Evolutionary conservation across 345 rosid genomes (phyloP).

Genomic region (Corchorus capsularis): DNA sequence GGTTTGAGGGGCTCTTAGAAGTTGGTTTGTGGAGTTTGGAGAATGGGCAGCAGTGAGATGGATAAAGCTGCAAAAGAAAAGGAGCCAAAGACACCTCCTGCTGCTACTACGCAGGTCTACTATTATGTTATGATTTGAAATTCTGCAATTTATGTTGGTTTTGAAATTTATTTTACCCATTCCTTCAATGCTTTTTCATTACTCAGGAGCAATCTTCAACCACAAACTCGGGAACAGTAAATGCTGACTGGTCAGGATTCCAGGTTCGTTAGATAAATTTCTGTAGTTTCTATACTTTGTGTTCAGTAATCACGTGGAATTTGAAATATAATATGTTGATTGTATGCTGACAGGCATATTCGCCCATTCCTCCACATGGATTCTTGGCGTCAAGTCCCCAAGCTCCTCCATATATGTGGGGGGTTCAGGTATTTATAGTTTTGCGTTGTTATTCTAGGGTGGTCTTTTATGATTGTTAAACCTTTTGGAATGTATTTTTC

Average conservation of each 20-base stretch:
- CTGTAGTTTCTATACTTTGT: background rate
- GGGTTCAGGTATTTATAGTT: constrained; percentile 78
- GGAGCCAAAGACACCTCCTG: constrained; percentile 58
- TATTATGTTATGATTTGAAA: constrained; percentile 17
- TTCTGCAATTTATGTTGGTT: constrained; percentile 16
- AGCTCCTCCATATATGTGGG: constrained; percentile 99
- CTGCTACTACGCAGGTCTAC: constrained; percentile 66
- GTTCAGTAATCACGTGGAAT: constrained; percentile 20
- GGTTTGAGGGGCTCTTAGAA: constrained; percentile 35
- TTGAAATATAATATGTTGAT: constrained; percentile 18
- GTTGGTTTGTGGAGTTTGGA: constrained; percentile 21
- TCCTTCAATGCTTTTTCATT: constrained; percentile 17
- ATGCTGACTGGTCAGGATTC: constrained; percentile 95
- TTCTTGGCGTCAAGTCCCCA: constrained; percentile 97
- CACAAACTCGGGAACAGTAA: constrained; percentile 56
- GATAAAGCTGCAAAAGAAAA: constrained; percentile 75
- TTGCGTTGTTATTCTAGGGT: background rate
- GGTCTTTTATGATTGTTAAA: background rate
- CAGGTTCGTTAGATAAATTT: constrained; percentile 57
- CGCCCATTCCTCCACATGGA: constrained; percentile 94
- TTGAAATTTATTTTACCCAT: background rate
- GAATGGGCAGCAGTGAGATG: constrained; percentile 71
- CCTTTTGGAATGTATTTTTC: constrained; percentile 1
- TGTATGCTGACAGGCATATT: constrained; percentile 64
- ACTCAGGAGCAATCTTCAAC: constrained; percentile 72